Base-by-base conservation (phyloP, 2,329 filamentous ascomycete genomes). In the Colletotrichum neosansevieriae region DNA sequence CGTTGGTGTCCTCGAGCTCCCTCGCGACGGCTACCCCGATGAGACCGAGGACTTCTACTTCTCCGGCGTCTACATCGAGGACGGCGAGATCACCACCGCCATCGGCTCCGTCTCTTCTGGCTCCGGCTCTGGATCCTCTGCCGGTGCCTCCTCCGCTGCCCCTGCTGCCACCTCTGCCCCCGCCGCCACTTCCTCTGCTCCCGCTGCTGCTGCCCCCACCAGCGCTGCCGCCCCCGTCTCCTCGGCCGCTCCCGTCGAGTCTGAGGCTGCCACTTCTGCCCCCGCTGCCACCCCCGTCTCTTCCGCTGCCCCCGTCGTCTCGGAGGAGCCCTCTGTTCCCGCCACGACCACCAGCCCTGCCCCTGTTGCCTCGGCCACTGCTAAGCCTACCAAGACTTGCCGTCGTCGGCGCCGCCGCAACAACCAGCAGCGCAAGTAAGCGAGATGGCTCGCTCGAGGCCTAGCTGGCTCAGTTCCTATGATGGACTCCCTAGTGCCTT, bases 21-120 rank as follows among this genome's bases (percentile, higher is more conserved):
- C 89, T 13, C 82, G 86, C 17, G 79, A 81, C 47, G 87, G 88
- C 1, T 85, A 86, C 59, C 77, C 83, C 58, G 85, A 88, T 36
- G 75, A 75, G 4, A 80, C 76, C 44, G 91, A 92, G 81, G 90
- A 93, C 75, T 89, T 90, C 82, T 92, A 88, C 77, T 93, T 92
- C 80, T 90, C 87, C 5, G 91, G 91, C 10, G 88, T 92, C 5
- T 93, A 92, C 74, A 84, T 93, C 58, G 91, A 93, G 84, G 70
- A 74, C 54, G 75, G 75, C 34, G 53, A 71, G 45, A 72, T 81
- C 57, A 80, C 79, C 21, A 80, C 77, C 29, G 62, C 67, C 13
- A 62, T 59, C 17, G 65, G 65, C 47, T 65, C 65, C n/a, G 65
- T 54, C 13, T 49, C 65, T 42, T 29, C 65, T n/a, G 62, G 17